Base-by-base conservation (phyloP, 371 early-diverging fungal species). In the Circinella minor region DNA sequence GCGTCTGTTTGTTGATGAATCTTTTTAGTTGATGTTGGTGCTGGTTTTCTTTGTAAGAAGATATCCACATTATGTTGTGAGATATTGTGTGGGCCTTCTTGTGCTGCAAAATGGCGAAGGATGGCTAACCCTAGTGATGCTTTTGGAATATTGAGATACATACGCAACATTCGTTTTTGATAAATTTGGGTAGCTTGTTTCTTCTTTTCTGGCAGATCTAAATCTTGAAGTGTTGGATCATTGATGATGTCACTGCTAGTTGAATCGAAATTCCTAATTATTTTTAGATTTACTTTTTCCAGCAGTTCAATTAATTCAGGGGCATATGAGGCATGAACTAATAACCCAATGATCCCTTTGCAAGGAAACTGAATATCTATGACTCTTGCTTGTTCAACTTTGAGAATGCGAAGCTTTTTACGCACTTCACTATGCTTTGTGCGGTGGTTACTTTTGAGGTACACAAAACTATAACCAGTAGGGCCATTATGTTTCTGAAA, bases 351-450 rank as follows among this genome's bases (percentile, higher is more conserved):
- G 4, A 57, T 34, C 1, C 57, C 57, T n/a, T 34, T n/a, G 34
- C 10, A 10, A 20, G 57, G 57, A n/a, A 57, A 57, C 1, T 57
- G 57, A 3, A 57, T 34, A n/a, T 57, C 57, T 1, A 57, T 10
- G 1, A 57, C 34, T 10, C 57, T 9, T n/a, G 20, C 18, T 57
- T 57, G 57, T 8, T 9, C 14, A n/a, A 57, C 18, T 10, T 9
- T 10, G 1, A 57, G 1, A 3, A n/a, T n/a, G 9, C 14, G 9
- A n/a, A 57, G 62, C 8, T n/a, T 9, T 47, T 47, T 47, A 0
- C 61, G 39, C n/a, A 61, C 61, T 39, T 61, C 39, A 36, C 61
- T 61, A 18, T 61, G 61, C 17, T 27, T 27, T 2, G 15, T 61
- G 17, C 61, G 10, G 17, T 17, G 10, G 10, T 61, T 9, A 36